A percentile compares a stretch with the other conserved stretches of the same genome.
Evolutionary conservation across 306 rosid genomes (phyloP).

Genomic region (Quercus glauca): DNA sequence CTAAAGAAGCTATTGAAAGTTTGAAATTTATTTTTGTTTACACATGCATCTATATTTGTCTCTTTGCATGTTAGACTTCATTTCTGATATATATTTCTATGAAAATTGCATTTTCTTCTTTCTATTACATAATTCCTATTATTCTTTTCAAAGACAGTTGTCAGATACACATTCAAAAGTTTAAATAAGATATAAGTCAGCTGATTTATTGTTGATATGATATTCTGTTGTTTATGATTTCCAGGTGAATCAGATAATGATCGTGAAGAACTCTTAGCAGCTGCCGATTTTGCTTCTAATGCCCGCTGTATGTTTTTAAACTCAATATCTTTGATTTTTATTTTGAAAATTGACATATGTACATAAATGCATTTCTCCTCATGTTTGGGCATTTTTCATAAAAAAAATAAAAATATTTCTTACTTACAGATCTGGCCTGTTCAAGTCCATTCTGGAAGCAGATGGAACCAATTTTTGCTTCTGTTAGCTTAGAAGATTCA

Average conservation of each 20-base stretch:
- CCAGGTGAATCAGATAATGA: slow-evolving; percentile 74
- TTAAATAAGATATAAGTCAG: neutral
- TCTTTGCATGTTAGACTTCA: neutral
- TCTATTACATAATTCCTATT: neutral
- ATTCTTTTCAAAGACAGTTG: neutral
- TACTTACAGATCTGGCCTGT: slow-evolving; percentile 58
- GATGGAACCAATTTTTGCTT: slow-evolving; percentile 59
- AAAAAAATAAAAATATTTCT: neutral
- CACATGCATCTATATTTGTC: neutral
- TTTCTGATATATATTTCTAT: neutral
- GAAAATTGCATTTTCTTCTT: neutral
- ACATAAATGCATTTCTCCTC: neutral
- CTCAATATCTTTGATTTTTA: neutral
- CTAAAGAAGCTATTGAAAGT: neutral
- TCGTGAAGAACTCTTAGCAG: slow-evolving; percentile 63
- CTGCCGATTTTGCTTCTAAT: slow-evolving; percentile 68
- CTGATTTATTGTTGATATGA: slow-evolving; percentile 9
- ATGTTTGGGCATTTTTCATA: neutral
- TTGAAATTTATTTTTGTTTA: neutral
- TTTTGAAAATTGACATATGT: neutral
- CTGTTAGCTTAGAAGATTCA: slow-evolving; percentile 47
- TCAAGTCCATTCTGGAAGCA: slow-evolving; percentile 82
- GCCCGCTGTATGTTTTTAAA: slow-evolving; percentile 59
- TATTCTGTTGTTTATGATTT: slow-evolving; percentile 28
- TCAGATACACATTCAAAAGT: neutral